Percentiles rank a stretch among this genome's conserved stretches.
Evolutionary conservation across 345 rosid genomes (phyloP).

Genomic region (Brassica nigra): DNA sequence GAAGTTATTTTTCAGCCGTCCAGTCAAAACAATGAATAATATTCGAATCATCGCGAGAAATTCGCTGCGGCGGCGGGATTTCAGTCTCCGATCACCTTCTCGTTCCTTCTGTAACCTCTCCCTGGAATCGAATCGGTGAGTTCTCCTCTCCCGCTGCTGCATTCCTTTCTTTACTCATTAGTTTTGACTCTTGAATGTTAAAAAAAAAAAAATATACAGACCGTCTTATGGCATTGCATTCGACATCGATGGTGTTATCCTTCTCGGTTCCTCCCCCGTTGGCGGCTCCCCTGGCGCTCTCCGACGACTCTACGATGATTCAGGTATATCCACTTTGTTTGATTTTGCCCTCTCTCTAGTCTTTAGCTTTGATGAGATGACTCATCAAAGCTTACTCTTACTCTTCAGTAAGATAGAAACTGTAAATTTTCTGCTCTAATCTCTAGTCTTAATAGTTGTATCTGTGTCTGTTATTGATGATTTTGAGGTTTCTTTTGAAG

Average conservation of each 20-base stretch:
- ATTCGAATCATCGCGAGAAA: constrained; percentile 32
- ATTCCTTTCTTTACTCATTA: neutral
- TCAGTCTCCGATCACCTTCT: constrained; percentile 28
- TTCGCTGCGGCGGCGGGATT: constrained; percentile 31
- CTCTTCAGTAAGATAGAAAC: neutral
- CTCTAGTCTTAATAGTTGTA: too few relatives aligned
- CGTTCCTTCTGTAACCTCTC: constrained; percentile 30
- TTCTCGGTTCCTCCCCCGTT: constrained; percentile 68
- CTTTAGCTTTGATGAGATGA: neutral
- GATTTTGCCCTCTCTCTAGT: neutral
- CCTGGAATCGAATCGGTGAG: constrained; percentile 35
- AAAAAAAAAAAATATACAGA: constrained; percentile 30
- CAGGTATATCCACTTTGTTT: constrained; percentile 41
- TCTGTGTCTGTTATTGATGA: neutral
- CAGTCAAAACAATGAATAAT: constrained; percentile 24
- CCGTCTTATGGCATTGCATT: constrained; percentile 75
- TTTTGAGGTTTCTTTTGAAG: constrained; percentile 40
- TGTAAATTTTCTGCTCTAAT: neutral
- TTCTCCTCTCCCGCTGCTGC: constrained; percentile 8
- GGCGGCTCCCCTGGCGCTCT: constrained; percentile 74
- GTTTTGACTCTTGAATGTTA: neutral
- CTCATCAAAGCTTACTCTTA: neutral
- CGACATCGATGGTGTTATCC: constrained; percentile 86
- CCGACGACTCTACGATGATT: constrained; percentile 53
- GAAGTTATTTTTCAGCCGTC: neutral